Evolutionary conservation across 2,329 filamentous ascomycete species (phyloP).

Genomic region (Colletotrichum spaethianum): DNA sequence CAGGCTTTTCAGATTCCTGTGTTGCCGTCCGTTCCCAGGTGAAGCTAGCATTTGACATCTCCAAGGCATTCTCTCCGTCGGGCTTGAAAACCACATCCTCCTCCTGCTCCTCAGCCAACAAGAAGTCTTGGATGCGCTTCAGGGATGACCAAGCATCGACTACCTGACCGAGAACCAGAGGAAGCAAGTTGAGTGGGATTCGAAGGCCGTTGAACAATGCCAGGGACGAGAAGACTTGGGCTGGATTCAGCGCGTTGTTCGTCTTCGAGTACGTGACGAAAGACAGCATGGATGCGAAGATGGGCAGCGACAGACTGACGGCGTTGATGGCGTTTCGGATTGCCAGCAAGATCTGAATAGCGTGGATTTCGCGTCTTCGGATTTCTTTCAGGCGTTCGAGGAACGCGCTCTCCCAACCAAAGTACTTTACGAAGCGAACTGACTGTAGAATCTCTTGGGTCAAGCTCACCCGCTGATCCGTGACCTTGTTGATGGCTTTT

Average conservation of each 20-base stretch:
- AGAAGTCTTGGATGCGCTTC: slow-evolving; percentile 87
- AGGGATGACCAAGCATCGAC: slow-evolving; percentile 92
- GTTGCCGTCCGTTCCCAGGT: slow-evolving; percentile 85
- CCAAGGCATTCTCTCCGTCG: slow-evolving; percentile 78
- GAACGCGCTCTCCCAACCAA: slow-evolving; percentile 94
- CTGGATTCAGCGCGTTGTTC: slow-evolving; percentile 78
- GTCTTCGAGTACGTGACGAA: slow-evolving; percentile 86
- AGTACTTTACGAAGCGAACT: slow-evolving; percentile 96
- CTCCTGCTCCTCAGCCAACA: slow-evolving; percentile 86
- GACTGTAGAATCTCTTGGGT: slow-evolving; percentile 94
- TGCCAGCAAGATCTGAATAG: slow-evolving; percentile 87
- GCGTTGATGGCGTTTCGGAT: slow-evolving; percentile 90
- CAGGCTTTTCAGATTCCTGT: slow-evolving; percentile 62
- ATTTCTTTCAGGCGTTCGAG: slow-evolving; percentile 82
- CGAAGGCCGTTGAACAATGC: slow-evolving; percentile 94
- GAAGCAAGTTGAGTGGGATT: slow-evolving; percentile 90
- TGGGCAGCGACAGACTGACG: slow-evolving; percentile 86
- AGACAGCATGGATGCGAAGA: slow-evolving; percentile 94
- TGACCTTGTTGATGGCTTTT: slow-evolving; percentile 89
- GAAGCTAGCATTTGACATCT: slow-evolving; percentile 81
- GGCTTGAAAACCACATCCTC: slow-evolving; percentile 74
- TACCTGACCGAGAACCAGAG: slow-evolving; percentile 88
- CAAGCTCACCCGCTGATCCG: slow-evolving; percentile 90
- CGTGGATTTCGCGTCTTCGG: slow-evolving; percentile 81
- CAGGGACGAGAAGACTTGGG: slow-evolving; percentile 90